Evolutionary conservation across 495 filamentous ascomycete species (phyloP), one percentile per base, ranked within the genome.

Genomic region (Penicillium paxilli): DNA sequence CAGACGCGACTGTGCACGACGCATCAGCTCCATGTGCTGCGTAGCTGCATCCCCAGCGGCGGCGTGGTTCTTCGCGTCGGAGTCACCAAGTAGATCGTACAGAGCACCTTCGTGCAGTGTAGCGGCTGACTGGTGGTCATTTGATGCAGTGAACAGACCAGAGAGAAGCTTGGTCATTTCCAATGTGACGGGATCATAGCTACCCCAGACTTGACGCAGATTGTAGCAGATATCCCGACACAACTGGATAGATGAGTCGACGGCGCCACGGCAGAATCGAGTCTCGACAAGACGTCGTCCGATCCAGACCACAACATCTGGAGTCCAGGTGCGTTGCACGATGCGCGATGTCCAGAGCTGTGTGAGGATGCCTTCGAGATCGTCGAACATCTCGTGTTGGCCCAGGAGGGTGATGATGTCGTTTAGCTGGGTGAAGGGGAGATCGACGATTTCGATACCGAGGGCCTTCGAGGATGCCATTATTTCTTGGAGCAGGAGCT

Each of bases 201-300:
- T 74, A 16, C 82, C 82, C 59, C 78, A 82, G 5, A 79, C 77
- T 37, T 82, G 79, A 6, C 81, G 80, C 45, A 87, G 70, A 50
- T 87, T 87, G 69, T 87, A 86, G 65, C 79, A 82, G 55, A 87
- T 82, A 58, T 78, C 79, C 45, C 83, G 79, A 62, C 78, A 79
- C 0, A 87, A 72, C 17, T 77, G 74, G 51, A 82, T 80, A 19
- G 83, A 80, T 3, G 67, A 67, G 10, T 66, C 67, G 48, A 71
- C 60, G 14, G 63, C 24, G 22, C 74, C 74, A 17, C 73, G 73
- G 19, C 74, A 77, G 58, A 80, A 82, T 30, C 79, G 78, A 0
- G 80, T 80, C 62, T 86, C 77, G 21, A 85, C 79, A 24, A 85
- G 73, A 6, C 79, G 71, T n/a, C 76, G 72, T 2, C 83, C 83